Evolutionary conservation across 2,329 filamentous ascomycete species (phyloP), one percentile per base, ranked within the genome.

Genomic region (Aspergillus sp.): DNA sequence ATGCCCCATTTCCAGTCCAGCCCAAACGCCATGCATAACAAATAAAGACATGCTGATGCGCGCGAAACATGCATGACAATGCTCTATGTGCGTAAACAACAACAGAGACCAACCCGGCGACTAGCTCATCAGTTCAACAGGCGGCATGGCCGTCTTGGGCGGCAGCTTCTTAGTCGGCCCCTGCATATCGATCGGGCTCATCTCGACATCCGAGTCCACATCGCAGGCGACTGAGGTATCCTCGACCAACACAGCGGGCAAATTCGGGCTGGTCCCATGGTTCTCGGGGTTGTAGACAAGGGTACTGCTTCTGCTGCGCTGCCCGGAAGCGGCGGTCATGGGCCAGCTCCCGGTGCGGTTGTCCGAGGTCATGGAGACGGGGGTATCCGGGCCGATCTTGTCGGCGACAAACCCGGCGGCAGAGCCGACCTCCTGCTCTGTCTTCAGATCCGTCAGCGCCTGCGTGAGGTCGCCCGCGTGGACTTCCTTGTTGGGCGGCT

Each of bases 401-500:
- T n/a, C n/a, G n/a, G n/a, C 53, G 7, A 40, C 37, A 3, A 32
- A 36, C 27, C 32, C 39, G 7, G 40, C 32, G 29, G 35, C 40
- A 6, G 29, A 8, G n/a, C 25, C 25, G 13, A 26, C 19, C 4
- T 29, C 32, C 7, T 48, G 46, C 19, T 54, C 43, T 1, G 52
- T 59, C 36, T 58, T 52, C 34, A 80, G 53, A 37, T 64, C 68
- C 11, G 68, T 60, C 32, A 80, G 53, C 11, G 76, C 76, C 2
- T 58, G 52, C 0, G 72, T 73, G 25, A 80, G 60, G 48, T 80
- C 76, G 34, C 71, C 68, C 0, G 76, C 74, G 46, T 79, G 74
- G 6, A 78, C 75, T 36, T 78, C 69, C 55, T 74, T 78, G 55
- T 80, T 80, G 4, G 76, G 76, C 8, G 75, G 71, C 15, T 74